Conservation (phyloP, 208 protist species). For the Leptomonas pyrrhocoris region DNA sequence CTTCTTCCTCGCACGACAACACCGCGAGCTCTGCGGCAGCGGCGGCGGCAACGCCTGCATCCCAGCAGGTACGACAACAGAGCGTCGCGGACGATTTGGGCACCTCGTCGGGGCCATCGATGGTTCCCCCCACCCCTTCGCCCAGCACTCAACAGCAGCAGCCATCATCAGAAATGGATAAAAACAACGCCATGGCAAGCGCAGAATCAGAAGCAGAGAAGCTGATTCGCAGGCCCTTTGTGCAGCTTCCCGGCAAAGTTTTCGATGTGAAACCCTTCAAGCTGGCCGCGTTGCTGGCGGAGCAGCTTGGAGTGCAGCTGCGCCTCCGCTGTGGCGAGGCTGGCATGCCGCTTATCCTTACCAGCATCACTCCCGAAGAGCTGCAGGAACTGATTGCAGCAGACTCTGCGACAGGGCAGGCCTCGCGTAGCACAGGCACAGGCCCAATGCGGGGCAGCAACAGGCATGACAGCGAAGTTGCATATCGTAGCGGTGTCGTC, state of each 20-base stretch:
- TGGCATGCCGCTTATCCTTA: slow-evolving; percentile 42
- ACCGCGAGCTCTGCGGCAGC: too few relatives aligned
- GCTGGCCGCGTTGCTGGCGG: slow-evolving; percentile 44
- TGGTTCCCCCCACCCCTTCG: slow-evolving; percentile 8
- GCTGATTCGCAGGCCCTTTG: too few relatives aligned
- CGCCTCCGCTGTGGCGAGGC: slow-evolving; percentile 39
- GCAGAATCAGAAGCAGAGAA: too few relatives aligned
- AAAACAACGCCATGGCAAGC: too few relatives aligned
- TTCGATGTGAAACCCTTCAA: slow-evolving; percentile 71
- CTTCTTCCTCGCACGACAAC: too few relatives aligned
- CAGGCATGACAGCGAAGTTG: not conserved
- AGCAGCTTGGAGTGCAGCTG: slow-evolving; percentile 57
- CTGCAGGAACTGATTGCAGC: not conserved
- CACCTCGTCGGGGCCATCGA: not conserved
- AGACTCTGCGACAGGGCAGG: not conserved
- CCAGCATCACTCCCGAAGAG: slow-evolving; percentile 28
- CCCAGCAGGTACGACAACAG: not conserved
- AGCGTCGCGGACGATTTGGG: not conserved
- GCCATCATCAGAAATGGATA: too few relatives aligned
- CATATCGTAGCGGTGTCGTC: not conserved
- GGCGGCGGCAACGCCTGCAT: too few relatives aligned
- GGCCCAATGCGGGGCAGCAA: not conserved
- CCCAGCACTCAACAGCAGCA: slow-evolving; percentile 14
- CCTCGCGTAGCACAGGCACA: not conserved
- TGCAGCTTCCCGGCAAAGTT: slow-evolving; percentile 53